Conservation (phyloP, 2,329 filamentous ascomycete species). For the Pseudogymnoascus sp. region DNA sequence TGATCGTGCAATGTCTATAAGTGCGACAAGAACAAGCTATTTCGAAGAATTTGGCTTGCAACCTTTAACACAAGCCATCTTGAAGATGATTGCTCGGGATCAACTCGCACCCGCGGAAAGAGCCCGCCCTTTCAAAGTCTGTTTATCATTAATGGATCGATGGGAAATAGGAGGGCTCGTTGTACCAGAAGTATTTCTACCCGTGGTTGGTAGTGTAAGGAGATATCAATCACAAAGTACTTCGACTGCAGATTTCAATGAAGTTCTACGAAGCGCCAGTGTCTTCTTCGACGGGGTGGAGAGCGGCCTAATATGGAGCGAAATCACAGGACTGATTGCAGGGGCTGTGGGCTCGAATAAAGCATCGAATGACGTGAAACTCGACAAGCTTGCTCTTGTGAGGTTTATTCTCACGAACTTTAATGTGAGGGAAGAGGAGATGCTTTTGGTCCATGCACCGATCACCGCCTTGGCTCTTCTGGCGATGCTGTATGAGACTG, state of each 20-base stretch:
- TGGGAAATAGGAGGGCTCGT: slow-evolving; percentile 94
- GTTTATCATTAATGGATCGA: slow-evolving; percentile 92
- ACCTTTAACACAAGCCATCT: slow-evolving; percentile 65
- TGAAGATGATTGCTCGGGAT: slow-evolving; percentile 64
- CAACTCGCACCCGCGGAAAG: slow-evolving; percentile 54
- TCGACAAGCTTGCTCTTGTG: slow-evolving; percentile 64
- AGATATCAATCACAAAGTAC: slow-evolving; percentile 61
- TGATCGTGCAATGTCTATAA: slow-evolving; percentile 26
- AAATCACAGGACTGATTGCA: slow-evolving; percentile 63
- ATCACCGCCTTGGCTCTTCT: slow-evolving; percentile 60
- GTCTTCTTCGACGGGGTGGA: slow-evolving; percentile 98
- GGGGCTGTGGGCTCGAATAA: slow-evolving; percentile 48
- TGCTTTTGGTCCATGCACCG: slow-evolving; percentile 81
- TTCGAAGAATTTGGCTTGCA: slow-evolving; percentile 75
- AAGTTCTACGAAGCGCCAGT: slow-evolving; percentile 87
- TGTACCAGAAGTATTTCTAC: slow-evolving; percentile 81
- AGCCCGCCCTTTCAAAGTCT: slow-evolving; percentile 82
- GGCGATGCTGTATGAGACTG: slow-evolving; percentile 50
- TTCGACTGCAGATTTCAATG: slow-evolving; percentile 66
- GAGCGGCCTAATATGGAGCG: slow-evolving; percentile 84
- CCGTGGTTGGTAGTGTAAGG: slow-evolving; percentile 73
- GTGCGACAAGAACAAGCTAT: slow-evolving; percentile 61
- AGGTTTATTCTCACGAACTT: slow-evolving; percentile 81
- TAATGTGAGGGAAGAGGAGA: slow-evolving; percentile 93
- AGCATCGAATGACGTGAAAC: slow-evolving; percentile 35